Conservation (phyloP, 352 stramenopile species). For the Globisporangium spiculum region DNA sequence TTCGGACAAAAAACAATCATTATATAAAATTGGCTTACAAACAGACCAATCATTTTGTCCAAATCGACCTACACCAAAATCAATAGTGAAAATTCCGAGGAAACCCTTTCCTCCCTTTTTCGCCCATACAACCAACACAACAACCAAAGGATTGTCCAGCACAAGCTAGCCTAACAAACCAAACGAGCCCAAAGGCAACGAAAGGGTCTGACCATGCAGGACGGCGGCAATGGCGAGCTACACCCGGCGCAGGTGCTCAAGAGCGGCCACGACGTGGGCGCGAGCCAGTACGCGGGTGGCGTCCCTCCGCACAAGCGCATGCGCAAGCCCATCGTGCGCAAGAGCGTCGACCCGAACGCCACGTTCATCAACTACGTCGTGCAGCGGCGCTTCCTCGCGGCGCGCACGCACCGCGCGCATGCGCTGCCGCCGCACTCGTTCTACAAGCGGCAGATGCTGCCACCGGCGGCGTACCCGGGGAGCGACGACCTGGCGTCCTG, state of each 20-base stretch:
- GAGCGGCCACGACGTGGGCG: slow-evolving; percentile 73
- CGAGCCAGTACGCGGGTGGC: slow-evolving; percentile 61
- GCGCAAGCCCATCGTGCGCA: slow-evolving; percentile 86
- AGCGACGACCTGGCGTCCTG: slow-evolving; percentile 74
- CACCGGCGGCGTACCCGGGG: slow-evolving; percentile 53
- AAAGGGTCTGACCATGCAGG: slow-evolving; percentile 21
- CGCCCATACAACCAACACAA: neutral
- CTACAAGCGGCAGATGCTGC: slow-evolving; percentile 84
- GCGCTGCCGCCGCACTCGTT: slow-evolving; percentile 76
- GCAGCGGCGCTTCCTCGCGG: slow-evolving; percentile 65
- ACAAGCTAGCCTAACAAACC: neutral
- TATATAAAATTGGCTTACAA: too few relatives aligned
- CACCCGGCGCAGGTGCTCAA: slow-evolving; percentile 75
- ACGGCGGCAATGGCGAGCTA: slow-evolving; percentile 37
- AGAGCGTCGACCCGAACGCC: slow-evolving; percentile 83
- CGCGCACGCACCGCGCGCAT: slow-evolving; percentile 40
- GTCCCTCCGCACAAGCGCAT: slow-evolving; percentile 77
- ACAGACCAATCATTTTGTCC: neutral
- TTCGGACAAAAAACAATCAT: too few relatives aligned
- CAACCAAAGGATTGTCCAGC: neutral
- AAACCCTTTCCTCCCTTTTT: neutral
- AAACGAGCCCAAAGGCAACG: neutral
- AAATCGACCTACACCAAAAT: neutral
- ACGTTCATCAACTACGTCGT: slow-evolving; percentile 84
- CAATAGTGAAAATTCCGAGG: neutral